Evolutionary conservation across 495 filamentous ascomycete species (phyloP).

Genomic region (Aspergillus incahuasiensis): DNA sequence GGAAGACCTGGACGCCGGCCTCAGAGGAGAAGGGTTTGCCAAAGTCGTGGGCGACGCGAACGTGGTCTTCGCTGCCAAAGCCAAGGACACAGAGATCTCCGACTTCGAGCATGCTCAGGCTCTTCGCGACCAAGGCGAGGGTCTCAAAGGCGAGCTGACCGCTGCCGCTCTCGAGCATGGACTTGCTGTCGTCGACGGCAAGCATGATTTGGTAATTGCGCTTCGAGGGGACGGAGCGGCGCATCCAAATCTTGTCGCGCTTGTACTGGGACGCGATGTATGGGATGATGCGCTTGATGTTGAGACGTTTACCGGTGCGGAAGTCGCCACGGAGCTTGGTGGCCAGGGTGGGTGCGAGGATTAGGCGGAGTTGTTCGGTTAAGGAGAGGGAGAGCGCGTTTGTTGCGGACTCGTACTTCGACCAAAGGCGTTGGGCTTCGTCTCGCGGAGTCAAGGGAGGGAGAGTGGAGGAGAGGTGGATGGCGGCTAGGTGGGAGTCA

Average conservation of each 20-base stretch:
- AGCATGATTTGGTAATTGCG: slow-evolving; percentile 95
- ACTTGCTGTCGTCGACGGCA: slow-evolving; percentile 91
- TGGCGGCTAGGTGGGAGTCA: slow-evolving; percentile 67
- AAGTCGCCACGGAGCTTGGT: slow-evolving; percentile 97
- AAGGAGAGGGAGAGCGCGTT: slow-evolving; percentile 80
- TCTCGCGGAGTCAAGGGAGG: slow-evolving; percentile 39
- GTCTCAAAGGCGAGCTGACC: slow-evolving; percentile 81
- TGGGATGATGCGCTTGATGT: slow-evolving; percentile 98
- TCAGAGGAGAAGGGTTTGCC: slow-evolving; percentile 77
- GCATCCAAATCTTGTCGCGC: slow-evolving; percentile 99
- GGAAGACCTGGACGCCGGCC: slow-evolving; percentile 73
- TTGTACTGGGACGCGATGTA: slow-evolving; percentile 98
- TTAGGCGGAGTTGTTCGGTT: slow-evolving; percentile 90
- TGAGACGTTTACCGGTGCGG: slow-evolving; percentile 95
- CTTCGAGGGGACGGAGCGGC: slow-evolving; percentile 82
- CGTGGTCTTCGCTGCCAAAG: slow-evolving; percentile 70
- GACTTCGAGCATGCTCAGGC: slow-evolving; percentile 84
- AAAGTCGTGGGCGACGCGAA: slow-evolving; percentile 86
- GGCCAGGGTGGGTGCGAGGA: slow-evolving; percentile 88
- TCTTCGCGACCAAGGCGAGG: slow-evolving; percentile 79
- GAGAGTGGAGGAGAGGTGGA: slow-evolving; percentile 55
- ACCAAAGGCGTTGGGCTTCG: slow-evolving; percentile 79
- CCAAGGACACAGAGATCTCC: slow-evolving; percentile 85
- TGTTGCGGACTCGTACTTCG: slow-evolving; percentile 74
- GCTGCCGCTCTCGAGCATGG: slow-evolving; percentile 74